These are phyloP conservation scores for Kernera saxatilis DNA, from an alignment of 345 rosid genomes.

Conservation along the genomic window DNA sequence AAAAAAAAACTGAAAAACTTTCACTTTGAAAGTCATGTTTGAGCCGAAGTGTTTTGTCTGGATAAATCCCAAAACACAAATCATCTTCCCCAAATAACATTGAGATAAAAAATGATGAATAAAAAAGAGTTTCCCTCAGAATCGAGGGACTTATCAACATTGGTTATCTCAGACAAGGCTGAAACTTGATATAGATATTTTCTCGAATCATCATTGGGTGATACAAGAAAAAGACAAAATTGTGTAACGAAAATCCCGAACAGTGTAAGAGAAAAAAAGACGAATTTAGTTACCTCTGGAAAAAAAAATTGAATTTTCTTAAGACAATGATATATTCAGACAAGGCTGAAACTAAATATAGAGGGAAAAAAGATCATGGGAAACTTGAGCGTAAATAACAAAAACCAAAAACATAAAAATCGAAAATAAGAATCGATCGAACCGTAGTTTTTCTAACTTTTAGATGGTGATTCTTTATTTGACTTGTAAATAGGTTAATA, in stretches of 20 bases:
- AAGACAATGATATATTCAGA: conserved; percentile 18
- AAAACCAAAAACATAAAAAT: neutral
- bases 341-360: conserved; percentile 28
- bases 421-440: neutral
- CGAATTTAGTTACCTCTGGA: conserved; percentile 17
- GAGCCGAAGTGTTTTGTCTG: neutral
- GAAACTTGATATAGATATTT: conserved; percentile 25
- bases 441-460: too few relatives aligned
- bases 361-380: conserved; percentile 25
- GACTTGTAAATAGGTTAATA: too few relatives aligned
- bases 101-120: neutral
- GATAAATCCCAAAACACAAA: neutral
- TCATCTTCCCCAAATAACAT: too few relatives aligned
- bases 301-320: conserved; percentile 2
- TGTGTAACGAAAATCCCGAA: neutral
- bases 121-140: conserved; percentile 16
- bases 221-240: too few relatives aligned
- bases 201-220: conserved; percentile 27
- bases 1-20: neutral
- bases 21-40: neutral
- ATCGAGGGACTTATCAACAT: conserved; percentile 29
- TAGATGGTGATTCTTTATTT: too few relatives aligned
- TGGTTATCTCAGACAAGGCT: conserved; percentile 34
- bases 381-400: neutral
- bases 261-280: neutral